These are phyloP conservation scores for Penicillium bialowiezense DNA, from an alignment of 495 filamentous ascomycete genomes.

Conservation along the genomic window DNA sequence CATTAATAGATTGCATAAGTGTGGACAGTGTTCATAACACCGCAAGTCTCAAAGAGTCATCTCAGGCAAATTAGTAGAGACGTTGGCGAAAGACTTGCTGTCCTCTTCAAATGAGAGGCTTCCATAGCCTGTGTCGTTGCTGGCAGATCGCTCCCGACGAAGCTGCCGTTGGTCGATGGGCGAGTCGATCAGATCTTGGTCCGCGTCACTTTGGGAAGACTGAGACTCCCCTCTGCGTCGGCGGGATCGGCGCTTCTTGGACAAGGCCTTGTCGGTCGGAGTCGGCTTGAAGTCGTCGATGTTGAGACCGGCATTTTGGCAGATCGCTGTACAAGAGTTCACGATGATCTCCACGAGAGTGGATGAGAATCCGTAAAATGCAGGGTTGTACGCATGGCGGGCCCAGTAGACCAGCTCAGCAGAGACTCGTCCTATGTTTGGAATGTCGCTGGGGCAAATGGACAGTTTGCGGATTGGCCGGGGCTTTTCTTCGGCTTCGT, in stretches of 20 bases:
- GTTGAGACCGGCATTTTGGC: slow-evolving; percentile 37
- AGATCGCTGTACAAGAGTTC: slow-evolving; percentile 38
- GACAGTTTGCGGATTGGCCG: slow-evolving; percentile 9
- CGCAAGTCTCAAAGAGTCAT: slow-evolving; percentile 1
- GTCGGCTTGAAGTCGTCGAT: slow-evolving; percentile 31
- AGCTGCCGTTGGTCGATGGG: slow-evolving; percentile 9
- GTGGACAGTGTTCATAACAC: neutral
- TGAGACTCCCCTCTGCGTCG: slow-evolving; percentile 19
- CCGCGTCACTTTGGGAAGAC: slow-evolving; percentile 19
- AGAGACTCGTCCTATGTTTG: slow-evolving; percentile 41
- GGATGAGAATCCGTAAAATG: slow-evolving; percentile 44
- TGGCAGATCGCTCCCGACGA: slow-evolving; percentile 22
- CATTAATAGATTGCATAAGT: neutral
- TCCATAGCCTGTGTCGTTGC: slow-evolving; percentile 34
- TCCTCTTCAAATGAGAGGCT: slow-evolving; percentile 30
- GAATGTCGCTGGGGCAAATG: slow-evolving; percentile 26
- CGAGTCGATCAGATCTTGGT: slow-evolving; percentile 15
- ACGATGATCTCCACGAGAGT: slow-evolving; percentile 39
- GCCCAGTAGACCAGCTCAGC: slow-evolving; percentile 48
- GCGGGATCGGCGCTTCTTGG: slow-evolving; percentile 8
- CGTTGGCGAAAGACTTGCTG: neutral
- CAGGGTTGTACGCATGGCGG: slow-evolving; percentile 45
- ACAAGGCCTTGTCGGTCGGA: slow-evolving; percentile 2
- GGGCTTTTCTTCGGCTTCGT: slow-evolving; percentile 34
- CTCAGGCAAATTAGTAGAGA: slow-evolving; percentile 7